A percentile compares a stretch with the other conserved stretches of the same genome.
These are phyloP conservation scores for Didymella exigua DNA, from an alignment of 2,329 filamentous ascomycete genomes.

Conservation along the genomic window DNA sequence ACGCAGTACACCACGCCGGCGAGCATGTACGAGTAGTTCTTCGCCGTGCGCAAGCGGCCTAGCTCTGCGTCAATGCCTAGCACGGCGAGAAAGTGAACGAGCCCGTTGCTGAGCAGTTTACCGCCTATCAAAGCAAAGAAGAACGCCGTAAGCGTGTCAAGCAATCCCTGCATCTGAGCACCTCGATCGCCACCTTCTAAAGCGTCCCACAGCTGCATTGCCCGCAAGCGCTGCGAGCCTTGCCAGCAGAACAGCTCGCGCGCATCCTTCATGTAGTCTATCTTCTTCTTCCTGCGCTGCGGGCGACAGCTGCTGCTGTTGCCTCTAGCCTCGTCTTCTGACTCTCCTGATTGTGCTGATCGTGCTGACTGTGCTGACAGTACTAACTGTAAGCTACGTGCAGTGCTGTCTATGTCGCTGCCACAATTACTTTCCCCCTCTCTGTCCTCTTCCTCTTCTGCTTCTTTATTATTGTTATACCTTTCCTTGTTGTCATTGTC, in stretches of 20 bases:
- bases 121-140: not conserved
- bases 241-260: not conserved
- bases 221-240: not conserved
- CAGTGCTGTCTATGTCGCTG: not conserved
- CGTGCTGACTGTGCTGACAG: not conserved
- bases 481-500: constrained; percentile 1
- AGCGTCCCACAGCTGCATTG: not conserved
- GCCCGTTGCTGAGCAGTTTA: not conserved
- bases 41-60: not conserved
- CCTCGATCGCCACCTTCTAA: not conserved
- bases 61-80: no score
- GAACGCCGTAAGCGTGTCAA: not conserved
- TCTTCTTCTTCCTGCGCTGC: not conserved
- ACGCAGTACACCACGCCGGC: not conserved
- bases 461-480: constrained; percentile 10
- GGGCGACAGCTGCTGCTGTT: not conserved
- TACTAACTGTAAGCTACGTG: not conserved
- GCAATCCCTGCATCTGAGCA: not conserved
- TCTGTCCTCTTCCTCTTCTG: no score
- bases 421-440: no score
- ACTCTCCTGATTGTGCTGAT: not conserved
- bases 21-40: constrained; percentile 1
- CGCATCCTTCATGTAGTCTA: not conserved
- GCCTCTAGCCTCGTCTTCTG: not conserved
- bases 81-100: not conserved